Percentiles rank a stretch among this genome's conserved stretches.
Conservation (phyloP, 1,284 basidiomycete genomes). For the Ceratobasidium sp. region DNA sequence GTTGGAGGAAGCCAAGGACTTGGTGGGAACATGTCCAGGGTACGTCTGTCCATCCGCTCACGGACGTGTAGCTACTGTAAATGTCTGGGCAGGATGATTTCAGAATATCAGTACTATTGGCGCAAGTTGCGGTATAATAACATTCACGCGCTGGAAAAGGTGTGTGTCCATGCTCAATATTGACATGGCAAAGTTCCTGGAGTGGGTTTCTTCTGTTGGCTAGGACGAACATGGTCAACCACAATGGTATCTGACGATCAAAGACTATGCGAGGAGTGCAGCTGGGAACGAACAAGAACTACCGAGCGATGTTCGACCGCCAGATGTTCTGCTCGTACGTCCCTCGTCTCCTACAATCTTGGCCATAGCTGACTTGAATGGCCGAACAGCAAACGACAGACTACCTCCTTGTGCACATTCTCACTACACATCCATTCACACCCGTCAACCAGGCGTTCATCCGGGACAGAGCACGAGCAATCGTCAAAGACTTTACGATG, state of each 20-base stretch:
- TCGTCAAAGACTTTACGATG: constrained; percentile 36
- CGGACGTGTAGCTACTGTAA: not conserved
- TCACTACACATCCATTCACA: constrained; percentile 27
- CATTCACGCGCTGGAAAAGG: constrained; percentile 31
- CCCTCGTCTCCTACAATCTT: not conserved
- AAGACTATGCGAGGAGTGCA: constrained; percentile 29
- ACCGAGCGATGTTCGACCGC: constrained; percentile 28
- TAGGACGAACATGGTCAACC: constrained; percentile 31
- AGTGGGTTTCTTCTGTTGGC: not conserved
- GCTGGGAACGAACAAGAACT: constrained; percentile 35
- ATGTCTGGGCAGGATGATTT: constrained; percentile 30
- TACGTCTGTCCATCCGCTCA: not conserved
- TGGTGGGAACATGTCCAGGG: constrained; percentile 35
- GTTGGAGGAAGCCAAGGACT: constrained; percentile 32
- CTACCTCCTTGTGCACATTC: constrained; percentile 24
- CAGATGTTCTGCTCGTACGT: constrained; percentile 24
- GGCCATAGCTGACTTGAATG: not conserved
- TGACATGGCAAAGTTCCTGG: not conserved
- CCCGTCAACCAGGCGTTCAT: constrained; percentile 36
- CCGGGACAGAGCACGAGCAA: constrained; percentile 30
- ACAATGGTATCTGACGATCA: constrained; percentile 32
- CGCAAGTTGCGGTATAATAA: constrained; percentile 35
- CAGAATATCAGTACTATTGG: constrained; percentile 36
- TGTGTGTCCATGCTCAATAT: not conserved
- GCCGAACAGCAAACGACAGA: constrained; percentile 29